Conservation (phyloP, 352 stramenopile species). For the Phytophthora ramorum region DNA sequence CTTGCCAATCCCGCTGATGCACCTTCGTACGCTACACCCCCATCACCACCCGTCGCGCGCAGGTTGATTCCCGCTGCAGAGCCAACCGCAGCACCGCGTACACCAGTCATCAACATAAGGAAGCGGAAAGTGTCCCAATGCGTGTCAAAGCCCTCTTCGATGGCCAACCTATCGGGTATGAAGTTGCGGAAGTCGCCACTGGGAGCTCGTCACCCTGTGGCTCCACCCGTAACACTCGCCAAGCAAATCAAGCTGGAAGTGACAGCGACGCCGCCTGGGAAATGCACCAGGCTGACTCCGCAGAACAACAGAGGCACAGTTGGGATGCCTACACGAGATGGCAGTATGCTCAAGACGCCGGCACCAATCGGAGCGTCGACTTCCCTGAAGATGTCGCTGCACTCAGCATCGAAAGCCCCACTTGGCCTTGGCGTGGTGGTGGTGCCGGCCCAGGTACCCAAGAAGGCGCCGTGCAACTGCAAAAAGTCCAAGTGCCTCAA, state of each 20-base stretch:
- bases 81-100: slow-evolving; percentile 9
- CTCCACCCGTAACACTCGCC: slow-evolving; percentile 22
- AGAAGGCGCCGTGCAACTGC: slow-evolving; percentile 94
- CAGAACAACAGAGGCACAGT: slow-evolving; percentile 2
- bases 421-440: slow-evolving; percentile 6
- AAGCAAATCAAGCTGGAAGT: slow-evolving; percentile 35
- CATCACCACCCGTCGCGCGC: slow-evolving; percentile 24
- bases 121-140: slow-evolving; percentile 35
- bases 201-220: slow-evolving; percentile 11
- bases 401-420: slow-evolving; percentile 30
- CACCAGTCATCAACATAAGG: slow-evolving; percentile 19
- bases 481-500: slow-evolving; percentile 99
- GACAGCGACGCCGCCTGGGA: slow-evolving; percentile 13
- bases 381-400: slow-evolving; percentile 30
- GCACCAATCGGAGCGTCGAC: slow-evolving; percentile 15
- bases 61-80: slow-evolving; percentile 23
- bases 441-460: slow-evolving; percentile 30
- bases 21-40: not conserved
- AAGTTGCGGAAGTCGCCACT: slow-evolving; percentile 20
- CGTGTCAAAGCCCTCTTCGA: slow-evolving; percentile 27
- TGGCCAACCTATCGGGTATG: slow-evolving; percentile 18
- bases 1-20: slow-evolving; percentile 9
- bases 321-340: slow-evolving; percentile 18
- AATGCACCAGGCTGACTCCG: slow-evolving; percentile 12
- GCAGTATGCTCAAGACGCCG: slow-evolving; percentile 39